Conservation (phyloP, 768 basidiomycete genomes). For the Tylopilus intermedius region DNA sequence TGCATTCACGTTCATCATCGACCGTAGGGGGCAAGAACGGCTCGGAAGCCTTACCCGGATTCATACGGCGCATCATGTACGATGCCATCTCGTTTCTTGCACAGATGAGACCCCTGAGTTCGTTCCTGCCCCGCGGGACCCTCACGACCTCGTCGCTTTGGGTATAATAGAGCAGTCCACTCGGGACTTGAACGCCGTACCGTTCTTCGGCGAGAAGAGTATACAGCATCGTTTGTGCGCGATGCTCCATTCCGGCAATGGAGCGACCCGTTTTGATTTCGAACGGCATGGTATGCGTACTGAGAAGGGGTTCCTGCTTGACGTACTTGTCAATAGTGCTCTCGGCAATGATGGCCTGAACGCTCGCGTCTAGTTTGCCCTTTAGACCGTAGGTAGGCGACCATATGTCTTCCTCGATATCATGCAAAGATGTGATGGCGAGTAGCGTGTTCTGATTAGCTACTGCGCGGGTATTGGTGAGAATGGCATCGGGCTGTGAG, state of each 20-base stretch:
- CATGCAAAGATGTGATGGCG: constrained; percentile 71
- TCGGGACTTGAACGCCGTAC: constrained; percentile 76
- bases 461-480: constrained; percentile 62
- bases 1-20: constrained; percentile 74
- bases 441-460: constrained; percentile 50
- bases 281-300: constrained; percentile 54
- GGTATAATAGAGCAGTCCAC: constrained; percentile 91
- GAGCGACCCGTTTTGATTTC: constrained; percentile 95
- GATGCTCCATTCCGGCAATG: constrained; percentile 79
- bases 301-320: constrained; percentile 20
- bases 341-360: constrained; percentile 62
- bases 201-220: constrained; percentile 86
- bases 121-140: constrained; percentile 76
- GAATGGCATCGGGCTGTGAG: constrained; percentile 52
- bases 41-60: constrained; percentile 30
- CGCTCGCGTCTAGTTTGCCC: constrained; percentile 91
- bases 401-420: constrained; percentile 97
- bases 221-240: constrained; percentile 97
- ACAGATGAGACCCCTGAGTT: constrained; percentile 77
- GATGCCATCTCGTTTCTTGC: constrained; percentile 81
- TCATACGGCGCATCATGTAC: constrained; percentile 58
- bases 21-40: constrained; percentile 83
- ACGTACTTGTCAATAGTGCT: constrained; percentile 23
- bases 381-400: constrained; percentile 92
- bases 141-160: constrained; percentile 83